These are phyloP conservation scores for Rhinocladiella similis DNA, from an alignment of 2,329 filamentous ascomycete species.

Conservation along the genomic window DNA sequence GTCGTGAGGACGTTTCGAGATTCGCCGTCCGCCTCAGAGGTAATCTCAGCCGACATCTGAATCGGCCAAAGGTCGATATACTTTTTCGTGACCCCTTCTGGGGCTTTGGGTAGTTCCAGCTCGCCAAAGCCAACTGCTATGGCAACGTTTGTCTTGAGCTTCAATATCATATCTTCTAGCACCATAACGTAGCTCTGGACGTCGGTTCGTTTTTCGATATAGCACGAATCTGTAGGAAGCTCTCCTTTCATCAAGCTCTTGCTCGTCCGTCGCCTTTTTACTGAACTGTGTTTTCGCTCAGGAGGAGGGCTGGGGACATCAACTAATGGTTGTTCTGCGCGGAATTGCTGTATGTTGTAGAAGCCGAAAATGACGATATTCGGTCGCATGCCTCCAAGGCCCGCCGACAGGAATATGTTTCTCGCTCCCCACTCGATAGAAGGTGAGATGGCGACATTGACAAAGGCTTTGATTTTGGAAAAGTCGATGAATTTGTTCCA, in stretches of 20 bases:
- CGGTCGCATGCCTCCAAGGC: slow-evolving; percentile 82
- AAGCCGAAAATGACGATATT: slow-evolving; percentile 83
- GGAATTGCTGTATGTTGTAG: slow-evolving; percentile 76
- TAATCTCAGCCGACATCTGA: slow-evolving; percentile 86
- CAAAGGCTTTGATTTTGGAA: slow-evolving; percentile 83
- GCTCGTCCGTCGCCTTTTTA: slow-evolving; percentile 20
- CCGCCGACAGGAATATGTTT: slow-evolving; percentile 78
- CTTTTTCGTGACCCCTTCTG: slow-evolving; percentile 64
- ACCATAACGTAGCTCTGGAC: slow-evolving; percentile 77
- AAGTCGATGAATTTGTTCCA: slow-evolving; percentile 89
- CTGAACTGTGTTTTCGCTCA: slow-evolving; percentile 24
- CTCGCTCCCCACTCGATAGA: slow-evolving; percentile 81
- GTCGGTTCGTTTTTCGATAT: slow-evolving; percentile 67
- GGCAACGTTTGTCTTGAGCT: slow-evolving; percentile 79
- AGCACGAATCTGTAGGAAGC: slow-evolving; percentile 69
- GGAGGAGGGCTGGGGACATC: slow-evolving; percentile 55
- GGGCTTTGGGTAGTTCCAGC: slow-evolving; percentile 68
- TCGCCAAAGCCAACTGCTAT: slow-evolving; percentile 78
- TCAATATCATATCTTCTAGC: slow-evolving; percentile 75
- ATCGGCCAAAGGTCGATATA: slow-evolving; percentile 91
- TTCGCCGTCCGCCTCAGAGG: slow-evolving; percentile 58
- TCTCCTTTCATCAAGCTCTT: slow-evolving; percentile 49
- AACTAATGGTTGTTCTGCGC: slow-evolving; percentile 58
- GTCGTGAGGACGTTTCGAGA: slow-evolving; percentile 68
- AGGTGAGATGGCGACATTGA: slow-evolving; percentile 81